Base-by-base conservation (phyloP, 2,329 filamentous ascomycete genomes). In the Sporothrix pseudoabietina region DNA sequence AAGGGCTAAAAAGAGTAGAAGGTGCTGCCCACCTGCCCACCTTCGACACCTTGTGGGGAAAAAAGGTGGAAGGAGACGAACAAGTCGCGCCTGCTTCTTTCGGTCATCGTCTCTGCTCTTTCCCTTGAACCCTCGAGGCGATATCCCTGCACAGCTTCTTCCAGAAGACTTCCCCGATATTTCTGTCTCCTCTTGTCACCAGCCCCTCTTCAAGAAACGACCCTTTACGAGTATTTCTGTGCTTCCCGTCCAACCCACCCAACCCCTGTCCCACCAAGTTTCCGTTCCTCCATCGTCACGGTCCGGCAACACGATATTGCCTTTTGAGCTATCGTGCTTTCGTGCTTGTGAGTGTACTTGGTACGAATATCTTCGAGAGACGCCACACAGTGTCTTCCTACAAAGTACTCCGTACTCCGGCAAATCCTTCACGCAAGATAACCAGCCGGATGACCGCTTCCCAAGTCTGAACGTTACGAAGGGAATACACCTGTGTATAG, bases 111-210 rank as follows among this genome's bases (percentile, higher is more conserved):
- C 52, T n/a, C n/a, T 22, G n/a, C 52, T 55, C 52, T 22, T 54
- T 55, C 52, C 26, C 52, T 55, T 61, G 57, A 22, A 22, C 22
- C 22, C n/a, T 30, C 22, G 39, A 22, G 35, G n/a, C 61, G 8
- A 22, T 22, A 66, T 47, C 39, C 61, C 61, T 66, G 61, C 39
- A 66, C 39, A 39, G 39, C 61, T 39, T 63, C 57, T 65, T 66
- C 61, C 39, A 47, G 39, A 66, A 47, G 22, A 66, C 4, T 10
- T 32, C 35, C 35, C 39, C 39, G 9, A 41, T 44, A 35, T 44
- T 30, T 39, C 47, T 22, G 61, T 47, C n/a, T 26, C 19, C 59
- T 41, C 32, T 22, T 41, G 19, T 41, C 35, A 35, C 26, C 55
- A 19, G 12, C 26, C 32, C 41, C 41, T 44, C 41, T 44, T 44